Percentiles rank a stretch among this genome's conserved stretches.
These are phyloP conservation scores for Aegilops longissima DNA, from an alignment of 176 grass and related monocot genomes.

Conservation along the genomic window DNA sequence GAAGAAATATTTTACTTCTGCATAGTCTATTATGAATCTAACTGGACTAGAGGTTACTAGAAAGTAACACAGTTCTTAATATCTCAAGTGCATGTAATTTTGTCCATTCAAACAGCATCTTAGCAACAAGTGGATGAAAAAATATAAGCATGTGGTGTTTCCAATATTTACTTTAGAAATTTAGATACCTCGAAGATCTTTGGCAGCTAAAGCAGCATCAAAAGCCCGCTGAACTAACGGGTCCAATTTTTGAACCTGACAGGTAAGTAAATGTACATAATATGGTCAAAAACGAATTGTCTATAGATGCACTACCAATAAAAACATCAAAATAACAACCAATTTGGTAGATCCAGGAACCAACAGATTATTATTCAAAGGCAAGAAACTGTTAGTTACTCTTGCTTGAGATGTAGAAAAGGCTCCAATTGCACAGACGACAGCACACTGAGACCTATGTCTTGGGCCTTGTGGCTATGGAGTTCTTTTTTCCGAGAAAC, in stretches of 20 bases:
- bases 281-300: slow-evolving; percentile 33
- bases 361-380: not conserved
- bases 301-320: not conserved
- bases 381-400: not conserved
- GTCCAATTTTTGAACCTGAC: slow-evolving; percentile 73
- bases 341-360: no score
- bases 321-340: no score
- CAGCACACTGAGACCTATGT: not conserved
- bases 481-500: not conserved
- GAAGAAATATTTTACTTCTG: slow-evolving; percentile 11
- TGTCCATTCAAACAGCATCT: not conserved
- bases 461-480: not conserved
- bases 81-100: not conserved
- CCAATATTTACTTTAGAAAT: slow-evolving; percentile 6
- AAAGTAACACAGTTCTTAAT: not conserved
- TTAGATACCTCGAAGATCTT: slow-evolving; percentile 79
- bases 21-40: slow-evolving; percentile 7
- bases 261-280: slow-evolving; percentile 5
- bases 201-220: slow-evolving; percentile 45
- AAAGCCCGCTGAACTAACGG: slow-evolving; percentile 65
- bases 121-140: not conserved
- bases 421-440: not conserved
- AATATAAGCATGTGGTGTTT: not conserved
- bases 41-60: not conserved
- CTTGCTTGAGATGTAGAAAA: slow-evolving; percentile 21